These are phyloP conservation scores for Leptographium radiaticola DNA, from an alignment of 2,329 filamentous ascomycete genomes.

Conservation along the genomic window DNA sequence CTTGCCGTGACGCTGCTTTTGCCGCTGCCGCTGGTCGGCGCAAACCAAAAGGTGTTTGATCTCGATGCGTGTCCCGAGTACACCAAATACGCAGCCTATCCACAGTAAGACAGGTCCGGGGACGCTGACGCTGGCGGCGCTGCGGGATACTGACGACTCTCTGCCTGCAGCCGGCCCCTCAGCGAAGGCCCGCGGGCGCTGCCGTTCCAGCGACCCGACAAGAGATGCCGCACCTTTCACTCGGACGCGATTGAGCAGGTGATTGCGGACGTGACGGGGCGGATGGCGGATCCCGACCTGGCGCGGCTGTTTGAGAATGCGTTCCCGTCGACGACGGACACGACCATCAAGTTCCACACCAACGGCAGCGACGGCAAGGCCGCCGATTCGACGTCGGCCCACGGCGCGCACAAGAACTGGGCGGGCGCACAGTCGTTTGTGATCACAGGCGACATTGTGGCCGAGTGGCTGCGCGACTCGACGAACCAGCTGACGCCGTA, in stretches of 20 bases:
- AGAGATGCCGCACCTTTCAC: conserved; percentile 76
- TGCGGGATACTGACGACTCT: neutral
- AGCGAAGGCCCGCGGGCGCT: conserved; percentile 68
- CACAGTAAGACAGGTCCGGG: conserved; percentile 35
- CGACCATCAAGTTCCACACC: conserved; percentile 78
- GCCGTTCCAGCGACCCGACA: conserved; percentile 74
- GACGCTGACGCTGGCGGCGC: neutral
- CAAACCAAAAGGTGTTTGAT: conserved; percentile 14
- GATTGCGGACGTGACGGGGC: conserved; percentile 67
- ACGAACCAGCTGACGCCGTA: conserved; percentile 87
- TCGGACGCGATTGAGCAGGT: conserved; percentile 80
- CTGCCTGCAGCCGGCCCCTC: conserved; percentile 49
- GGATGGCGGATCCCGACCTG: conserved; percentile 74
- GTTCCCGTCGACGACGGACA: conserved; percentile 84
- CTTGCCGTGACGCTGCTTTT: conserved; percentile 5
- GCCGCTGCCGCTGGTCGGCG: neutral
- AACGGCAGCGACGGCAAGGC: conserved; percentile 30
- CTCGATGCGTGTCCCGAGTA: conserved; percentile 50
- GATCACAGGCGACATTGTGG: conserved; percentile 82
- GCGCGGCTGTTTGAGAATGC: conserved; percentile 91
- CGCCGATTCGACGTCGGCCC: conserved; percentile 20
- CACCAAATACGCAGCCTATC: conserved; percentile 41
- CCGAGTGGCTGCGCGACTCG: conserved; percentile 87
- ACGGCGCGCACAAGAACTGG: conserved; percentile 45
- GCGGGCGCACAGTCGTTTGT: conserved; percentile 81